Evolutionary conservation across 768 basidiomycete species (phyloP), one percentile per base, ranked within the genome.

Genomic region (Lentinus tigrinus): DNA sequence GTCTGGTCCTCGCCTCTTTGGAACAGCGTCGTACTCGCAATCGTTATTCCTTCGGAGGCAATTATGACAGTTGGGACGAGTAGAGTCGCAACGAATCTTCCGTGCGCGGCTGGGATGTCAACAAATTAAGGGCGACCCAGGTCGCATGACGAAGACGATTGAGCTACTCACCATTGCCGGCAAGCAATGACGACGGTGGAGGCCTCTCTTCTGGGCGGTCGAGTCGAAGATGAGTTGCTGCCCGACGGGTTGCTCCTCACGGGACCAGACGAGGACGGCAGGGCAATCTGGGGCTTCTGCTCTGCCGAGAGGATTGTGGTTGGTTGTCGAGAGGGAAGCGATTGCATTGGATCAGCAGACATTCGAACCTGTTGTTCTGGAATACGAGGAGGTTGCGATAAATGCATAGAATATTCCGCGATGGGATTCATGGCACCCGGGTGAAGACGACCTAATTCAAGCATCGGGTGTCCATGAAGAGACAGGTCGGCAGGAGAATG

Each of bases 11-110:
- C 91, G 81, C 60, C 91, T 85, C 73, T 89, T 91, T 65, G 90
- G 90, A 54, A 81, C 87, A 27, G 83, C 76, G 69, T 93, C 91
- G 73, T 92, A 93, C 74, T 87, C 80, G 73, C 91, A 93, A 54
- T 80, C 78, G 72, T 90, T 89, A 64, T 82, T 83, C 67, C 91
- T 79, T 69, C 89, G 85, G 73, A 81, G 78, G 72, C 91, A 92
- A 74, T 93, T 93, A 77, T 86, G 83, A 77, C 91, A 93, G 55
- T 80, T 78, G 63, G 91, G 91, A 69, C 90, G 79, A 34, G 84
- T 88, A 56, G 90, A 92, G 72, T 92, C 91, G 77, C 91, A 93
- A 58, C 87, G 85, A 66, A 92, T 91, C 80, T 93, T 93, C 71
- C 91, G 83, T 61, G 84, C 81, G 64, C 90, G 91, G 73, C 91